These are phyloP conservation scores for Smallanthus sonchifolius DNA, from an alignment of 129 eudicot species.

Conservation along the genomic window DNA sequence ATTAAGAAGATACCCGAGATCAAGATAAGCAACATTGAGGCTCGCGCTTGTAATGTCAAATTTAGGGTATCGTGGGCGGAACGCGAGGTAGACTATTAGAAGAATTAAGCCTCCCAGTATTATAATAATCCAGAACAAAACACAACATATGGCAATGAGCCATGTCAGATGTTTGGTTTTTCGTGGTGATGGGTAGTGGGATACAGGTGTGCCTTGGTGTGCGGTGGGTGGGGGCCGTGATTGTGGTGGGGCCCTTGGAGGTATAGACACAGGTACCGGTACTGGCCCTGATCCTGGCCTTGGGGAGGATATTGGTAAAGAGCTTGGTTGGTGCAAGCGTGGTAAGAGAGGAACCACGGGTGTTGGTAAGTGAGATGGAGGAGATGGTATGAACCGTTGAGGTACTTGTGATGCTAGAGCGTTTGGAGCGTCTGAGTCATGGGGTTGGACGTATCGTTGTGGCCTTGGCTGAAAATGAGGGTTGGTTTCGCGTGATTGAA, in stretches of 20 bases:
- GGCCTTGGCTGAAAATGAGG: constrained; percentile 65
- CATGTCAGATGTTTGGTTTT: constrained; percentile 55
- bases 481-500: constrained; percentile 59
- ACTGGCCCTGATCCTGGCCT: not conserved
- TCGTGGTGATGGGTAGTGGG: constrained; percentile 18
- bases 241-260: constrained; percentile 9
- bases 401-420: constrained; percentile 15
- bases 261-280: not conserved
- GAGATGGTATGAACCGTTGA: constrained; percentile 28
- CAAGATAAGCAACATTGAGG: constrained; percentile 85
- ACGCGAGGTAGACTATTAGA: constrained; percentile 61
- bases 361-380: constrained; percentile 1
- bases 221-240: constrained; percentile 5
- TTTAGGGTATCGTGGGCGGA: constrained; percentile 67
- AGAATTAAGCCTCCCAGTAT: constrained; percentile 73
- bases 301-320: constrained; percentile 18
- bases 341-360: constrained; percentile 16
- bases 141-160: constrained; percentile 67
- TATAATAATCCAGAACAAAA: constrained; percentile 71
- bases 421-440: constrained; percentile 22
- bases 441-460: constrained; percentile 34
- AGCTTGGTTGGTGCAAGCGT: constrained; percentile 16
- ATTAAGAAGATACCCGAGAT: constrained; percentile 77
- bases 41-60: constrained; percentile 66
- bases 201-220: not conserved